Evolutionary conservation across 306 rosid genomes (phyloP).

Genomic region (Arachis stenosperma): DNA sequence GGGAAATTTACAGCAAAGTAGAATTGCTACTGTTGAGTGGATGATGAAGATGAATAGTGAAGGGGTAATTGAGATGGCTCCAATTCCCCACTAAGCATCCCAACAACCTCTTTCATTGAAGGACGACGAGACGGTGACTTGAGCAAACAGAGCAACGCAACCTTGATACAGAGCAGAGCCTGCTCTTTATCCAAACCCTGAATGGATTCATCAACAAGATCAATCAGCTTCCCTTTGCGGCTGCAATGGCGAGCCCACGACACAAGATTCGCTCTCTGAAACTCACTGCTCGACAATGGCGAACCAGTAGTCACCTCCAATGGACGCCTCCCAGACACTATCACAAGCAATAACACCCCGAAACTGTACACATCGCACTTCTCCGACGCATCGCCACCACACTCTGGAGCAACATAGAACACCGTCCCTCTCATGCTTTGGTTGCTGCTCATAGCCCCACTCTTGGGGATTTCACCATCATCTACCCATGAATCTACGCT

Average conservation of each 20-base stretch:
- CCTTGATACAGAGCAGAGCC: conserved; percentile 69
- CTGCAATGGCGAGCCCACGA: conserved; percentile 84
- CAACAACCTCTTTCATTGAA: conserved; percentile 75
- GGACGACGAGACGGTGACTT: conserved; percentile 76
- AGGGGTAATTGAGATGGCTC: conserved; percentile 61
- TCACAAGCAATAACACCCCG: conserved; percentile 76
- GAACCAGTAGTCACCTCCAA: conserved; percentile 68
- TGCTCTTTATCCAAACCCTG: conserved; percentile 57
- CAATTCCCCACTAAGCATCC: conserved; percentile 66
- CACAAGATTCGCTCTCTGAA: conserved; percentile 72
- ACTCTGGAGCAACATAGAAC: conserved; percentile 88
- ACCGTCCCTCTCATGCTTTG: conserved; percentile 90
- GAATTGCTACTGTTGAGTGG: conserved; percentile 1
- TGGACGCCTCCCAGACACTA: conserved; percentile 83
- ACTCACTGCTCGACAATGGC: conserved; percentile 57
- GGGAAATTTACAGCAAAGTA: background rate
- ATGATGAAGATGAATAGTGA: conserved; percentile 52
- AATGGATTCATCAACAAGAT: conserved; percentile 63
- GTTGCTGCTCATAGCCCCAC: conserved; percentile 75
- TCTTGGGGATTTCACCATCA: conserved; percentile 68
- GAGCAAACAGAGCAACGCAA: conserved; percentile 75
- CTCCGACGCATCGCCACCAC: conserved; percentile 68
- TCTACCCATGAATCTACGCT: conserved; percentile 83
- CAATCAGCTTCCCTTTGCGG: conserved; percentile 73
- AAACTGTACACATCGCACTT: conserved; percentile 84